phyloP scores from a whole-genome alignment of 2,329 filamentous ascomycete genomes.

The Paecilomyces formosus region DNA sequence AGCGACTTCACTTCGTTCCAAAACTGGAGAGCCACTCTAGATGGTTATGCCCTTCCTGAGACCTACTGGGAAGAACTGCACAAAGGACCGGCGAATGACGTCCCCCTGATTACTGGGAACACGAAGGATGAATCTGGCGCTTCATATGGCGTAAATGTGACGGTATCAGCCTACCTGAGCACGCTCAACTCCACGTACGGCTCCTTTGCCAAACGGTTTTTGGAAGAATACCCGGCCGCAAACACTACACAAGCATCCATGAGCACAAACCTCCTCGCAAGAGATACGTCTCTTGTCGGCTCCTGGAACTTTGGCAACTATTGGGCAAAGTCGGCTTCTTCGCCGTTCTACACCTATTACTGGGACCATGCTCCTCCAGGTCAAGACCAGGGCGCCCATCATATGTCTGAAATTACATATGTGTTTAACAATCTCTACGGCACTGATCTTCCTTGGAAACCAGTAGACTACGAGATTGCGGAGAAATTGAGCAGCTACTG shows the following conservation, averaged over 20 bases:
- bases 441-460: conserved; percentile 16
- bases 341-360: conserved; percentile 20
- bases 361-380: conserved; percentile 21
- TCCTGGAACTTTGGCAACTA: conserved; percentile 3
- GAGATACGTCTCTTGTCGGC: conserved; percentile 16
- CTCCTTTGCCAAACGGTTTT: conserved; percentile 5
- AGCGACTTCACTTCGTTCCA: conserved; percentile 15
- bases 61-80: conserved; percentile 13
- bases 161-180: conserved; percentile 11
- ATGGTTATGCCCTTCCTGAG: conserved; percentile 19
- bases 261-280: conserved; percentile 14
- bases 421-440: conserved; percentile 22
- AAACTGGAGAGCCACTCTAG: conserved; percentile 7
- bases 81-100: conserved; percentile 11
- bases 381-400: conserved; percentile 16
- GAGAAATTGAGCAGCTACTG: conserved; percentile 20
- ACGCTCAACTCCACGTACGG: conserved; percentile 12
- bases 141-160: conserved; percentile 4
- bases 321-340: conserved; percentile 7
- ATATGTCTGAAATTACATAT: conserved; percentile 24
- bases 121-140: conserved; percentile 19
- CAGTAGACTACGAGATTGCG: conserved; percentile 18
- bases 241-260: conserved; percentile 10
- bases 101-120: conserved; percentile 22
- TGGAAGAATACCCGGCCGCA: conserved; percentile 17